Base-by-base conservation (phyloP, 768 basidiomycete genomes). In the Tremella yokohamensis region DNA sequence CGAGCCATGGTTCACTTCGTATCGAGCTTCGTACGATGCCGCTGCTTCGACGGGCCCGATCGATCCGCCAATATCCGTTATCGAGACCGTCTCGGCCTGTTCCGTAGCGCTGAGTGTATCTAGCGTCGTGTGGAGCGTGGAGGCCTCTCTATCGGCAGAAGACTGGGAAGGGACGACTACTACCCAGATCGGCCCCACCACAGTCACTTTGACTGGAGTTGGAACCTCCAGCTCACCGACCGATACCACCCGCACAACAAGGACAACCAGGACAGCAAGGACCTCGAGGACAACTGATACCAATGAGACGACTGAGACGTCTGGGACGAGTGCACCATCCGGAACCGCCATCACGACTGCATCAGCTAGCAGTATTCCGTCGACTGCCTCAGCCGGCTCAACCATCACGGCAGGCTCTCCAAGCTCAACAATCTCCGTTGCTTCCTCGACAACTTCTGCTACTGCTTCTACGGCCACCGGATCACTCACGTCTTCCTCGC, bases 21-120 rank as follows among this genome's bases (percentile, higher is more conserved):
- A 25, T 19, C 49, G 62, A 39, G 40, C 44, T 20, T 68, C 66
- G 1, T 68, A 60, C 44, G 63, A 68, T 48, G 48, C 50, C 13
- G 66, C 58, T 12, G 66, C 66, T 24, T 64, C 63, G 4, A 54
- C 42, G 16, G 66, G 61, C n/a, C 63, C 66, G 0, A 61, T 68
- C 25, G 45, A 64, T 48, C 63, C 66, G 2, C 66, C 66, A 20
- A 19, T 25, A 15, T 22, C 19, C n/a, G 47, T 64, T 15, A 39
- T 60, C 49, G 29, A 16, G 6, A 51, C 39, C n/a, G 40, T 58
- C 22, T 52, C 57, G 38, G 60, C 37, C 22, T 62, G 60, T 57
- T 51, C 51, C 40, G 42, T 49, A 19, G 62, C 26, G 9, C 29
- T 47, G 37, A 40, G 18, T 7, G 8, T 18, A 34, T 34, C 29